phyloP scores from a whole-genome alignment of 805 yeast genomes.

The Schwanniomyces polymorphus region DNA sequence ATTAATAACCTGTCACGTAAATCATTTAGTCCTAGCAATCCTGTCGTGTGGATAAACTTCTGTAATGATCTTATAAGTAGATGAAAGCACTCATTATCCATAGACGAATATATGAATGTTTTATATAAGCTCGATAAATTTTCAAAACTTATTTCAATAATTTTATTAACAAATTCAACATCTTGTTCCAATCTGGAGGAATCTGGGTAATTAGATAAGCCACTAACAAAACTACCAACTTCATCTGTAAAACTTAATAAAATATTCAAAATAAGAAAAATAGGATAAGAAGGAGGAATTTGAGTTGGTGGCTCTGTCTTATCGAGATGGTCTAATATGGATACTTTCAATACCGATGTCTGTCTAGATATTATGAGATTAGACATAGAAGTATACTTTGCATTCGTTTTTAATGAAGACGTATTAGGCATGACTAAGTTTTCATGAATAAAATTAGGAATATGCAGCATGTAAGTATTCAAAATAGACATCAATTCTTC shows the following conservation, averaged over 20 bases:
- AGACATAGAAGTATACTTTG: slow-evolving; percentile 7
- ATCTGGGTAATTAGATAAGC: slow-evolving; percentile 31
- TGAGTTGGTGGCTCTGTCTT: slow-evolving; percentile 72
- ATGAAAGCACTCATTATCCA: slow-evolving; percentile 73
- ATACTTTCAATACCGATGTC: slow-evolving; percentile 48
- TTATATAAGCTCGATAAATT: slow-evolving; percentile 27
- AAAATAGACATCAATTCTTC: slow-evolving; percentile 48
- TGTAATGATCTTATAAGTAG: slow-evolving; percentile 71
- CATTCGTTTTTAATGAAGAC: slow-evolving; percentile 8
- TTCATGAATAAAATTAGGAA: slow-evolving; percentile 16
- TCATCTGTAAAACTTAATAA: slow-evolving; percentile 66
- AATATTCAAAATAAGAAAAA: slow-evolving; percentile 56
- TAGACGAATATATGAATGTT: slow-evolving; percentile 57
- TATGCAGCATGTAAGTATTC: slow-evolving; percentile 19
- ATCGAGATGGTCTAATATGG: slow-evolving; percentile 75
- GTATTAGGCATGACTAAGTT: slow-evolving; percentile 14
- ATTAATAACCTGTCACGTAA: slow-evolving; percentile 54
- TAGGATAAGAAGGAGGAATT: slow-evolving; percentile 57
- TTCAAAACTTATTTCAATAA: slow-evolving; percentile 28
- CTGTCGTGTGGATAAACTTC: slow-evolving; percentile 78
- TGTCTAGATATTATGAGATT: slow-evolving; percentile 35
- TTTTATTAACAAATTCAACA: slow-evolving; percentile 34
- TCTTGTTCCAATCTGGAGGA: slow-evolving; percentile 26
- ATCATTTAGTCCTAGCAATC: slow-evolving; percentile 58
- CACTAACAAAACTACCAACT: slow-evolving; percentile 52